Evolutionary conservation across 2,329 filamentous ascomycete species (phyloP).

Genomic region (Botryotinia calthae): DNA sequence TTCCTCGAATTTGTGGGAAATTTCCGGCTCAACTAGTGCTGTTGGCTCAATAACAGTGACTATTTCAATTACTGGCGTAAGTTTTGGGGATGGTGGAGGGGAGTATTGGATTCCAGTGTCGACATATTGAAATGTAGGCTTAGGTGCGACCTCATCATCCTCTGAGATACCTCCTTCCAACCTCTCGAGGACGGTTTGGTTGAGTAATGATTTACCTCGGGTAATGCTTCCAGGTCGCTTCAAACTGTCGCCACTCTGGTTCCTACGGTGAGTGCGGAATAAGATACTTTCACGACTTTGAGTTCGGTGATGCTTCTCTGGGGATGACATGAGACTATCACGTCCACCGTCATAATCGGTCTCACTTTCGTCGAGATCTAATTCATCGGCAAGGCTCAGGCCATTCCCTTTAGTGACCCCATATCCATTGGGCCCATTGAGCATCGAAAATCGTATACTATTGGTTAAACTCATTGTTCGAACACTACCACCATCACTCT

Average conservation of each 20-base stretch:
- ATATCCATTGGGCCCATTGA: conserved; percentile 54
- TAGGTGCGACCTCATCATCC: conserved; percentile 46
- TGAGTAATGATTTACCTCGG: conserved; percentile 53
- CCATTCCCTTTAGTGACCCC: conserved; percentile 59
- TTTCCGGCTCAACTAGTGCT: neutral
- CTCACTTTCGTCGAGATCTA: conserved; percentile 72
- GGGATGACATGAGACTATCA: conserved; percentile 55
- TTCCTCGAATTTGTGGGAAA: conserved; percentile 27
- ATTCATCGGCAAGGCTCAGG: conserved; percentile 83
- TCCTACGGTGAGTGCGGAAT: conserved; percentile 51
- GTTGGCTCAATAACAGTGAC: conserved; percentile 46
- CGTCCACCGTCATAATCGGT: conserved; percentile 70
- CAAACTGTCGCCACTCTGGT: conserved; percentile 58
- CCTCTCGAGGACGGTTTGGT: conserved; percentile 54
- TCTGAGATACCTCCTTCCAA: conserved; percentile 52
- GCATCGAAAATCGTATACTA: conserved; percentile 70
- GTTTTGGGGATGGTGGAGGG: conserved; percentile 71
- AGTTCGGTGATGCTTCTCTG: conserved; percentile 50
- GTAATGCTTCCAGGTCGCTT: conserved; percentile 54
- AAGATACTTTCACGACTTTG: conserved; percentile 57
- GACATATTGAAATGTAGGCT: conserved; percentile 57
- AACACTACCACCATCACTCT: conserved; percentile 69
- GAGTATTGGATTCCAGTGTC: conserved; percentile 82
- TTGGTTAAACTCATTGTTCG: conserved; percentile 71
- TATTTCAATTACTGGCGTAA: conserved; percentile 41